phyloP scores from a whole-genome alignment of 148 eudicot genomes.

The Rhododendron mucronatum region DNA sequence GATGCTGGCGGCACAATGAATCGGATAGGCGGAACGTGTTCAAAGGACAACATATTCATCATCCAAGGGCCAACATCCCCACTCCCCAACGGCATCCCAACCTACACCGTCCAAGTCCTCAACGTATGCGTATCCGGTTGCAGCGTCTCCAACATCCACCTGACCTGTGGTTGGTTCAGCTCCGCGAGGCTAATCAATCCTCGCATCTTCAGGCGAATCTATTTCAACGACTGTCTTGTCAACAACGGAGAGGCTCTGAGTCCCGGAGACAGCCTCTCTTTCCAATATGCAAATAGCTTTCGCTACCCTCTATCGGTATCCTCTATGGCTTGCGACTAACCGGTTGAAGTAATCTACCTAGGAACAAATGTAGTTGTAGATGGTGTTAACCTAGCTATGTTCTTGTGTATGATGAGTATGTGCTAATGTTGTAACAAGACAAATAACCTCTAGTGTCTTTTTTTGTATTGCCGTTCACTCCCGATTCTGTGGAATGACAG shows the following conservation, averaged over 20 bases:
- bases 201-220: conserved; percentile 33
- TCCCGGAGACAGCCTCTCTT: conserved; percentile 39
- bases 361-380: not conserved
- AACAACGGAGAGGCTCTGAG: conserved; percentile 41
- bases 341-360: not conserved
- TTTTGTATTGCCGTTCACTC: not conserved
- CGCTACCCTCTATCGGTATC: conserved; percentile 52
- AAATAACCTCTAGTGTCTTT: not conserved
- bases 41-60: conserved; percentile 38
- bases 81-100: conserved; percentile 78
- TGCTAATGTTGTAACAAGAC: not conserved
- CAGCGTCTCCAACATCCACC: conserved; percentile 52
- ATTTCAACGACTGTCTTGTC: conserved; percentile 62
- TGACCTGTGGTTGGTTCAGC: conserved; percentile 82
- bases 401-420: not conserved
- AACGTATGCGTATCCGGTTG: conserved; percentile 67
- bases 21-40: conserved; percentile 23
- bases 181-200: conserved; percentile 55
- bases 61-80: conserved; percentile 45
- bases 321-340: conserved; percentile 30
- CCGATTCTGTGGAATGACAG: not conserved
- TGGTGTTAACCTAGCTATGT: not conserved
- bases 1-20: not conserved
- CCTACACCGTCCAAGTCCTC: conserved; percentile 62
- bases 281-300: conserved; percentile 46